phyloP scores from a whole-genome alignment of 176 grass and related monocot genomes.

The Juncus effusus region DNA sequence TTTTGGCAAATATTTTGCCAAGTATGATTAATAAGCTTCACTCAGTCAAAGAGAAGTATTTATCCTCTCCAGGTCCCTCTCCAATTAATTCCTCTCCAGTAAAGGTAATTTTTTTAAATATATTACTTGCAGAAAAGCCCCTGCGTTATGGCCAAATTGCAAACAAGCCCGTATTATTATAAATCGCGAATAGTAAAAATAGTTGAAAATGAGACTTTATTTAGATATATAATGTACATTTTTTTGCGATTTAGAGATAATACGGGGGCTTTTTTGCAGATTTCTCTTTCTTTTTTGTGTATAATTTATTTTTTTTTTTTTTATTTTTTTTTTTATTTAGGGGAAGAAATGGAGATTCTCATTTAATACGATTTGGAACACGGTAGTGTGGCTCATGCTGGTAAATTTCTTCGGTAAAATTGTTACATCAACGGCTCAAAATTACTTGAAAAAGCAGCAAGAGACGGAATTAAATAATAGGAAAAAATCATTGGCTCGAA shows the following conservation, averaged over 20 bases:
- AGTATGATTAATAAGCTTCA: conserved; percentile 46
- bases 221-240: too few species aligned
- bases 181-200: too few species aligned
- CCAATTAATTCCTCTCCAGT: conserved; percentile 29
- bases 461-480: conserved; percentile 58
- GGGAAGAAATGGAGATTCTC: conserved; percentile 73
- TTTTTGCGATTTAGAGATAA: too few species aligned
- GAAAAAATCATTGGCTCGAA: conserved; percentile 18
- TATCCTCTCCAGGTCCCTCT: conserved; percentile 46
- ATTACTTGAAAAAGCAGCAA: conserved; percentile 68
- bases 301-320: neutral
- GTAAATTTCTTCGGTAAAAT: conserved; percentile 88
- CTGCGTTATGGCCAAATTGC: too few species aligned
- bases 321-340: conserved; percentile 36
- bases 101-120: conserved; percentile 32
- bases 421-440: conserved; percentile 73
- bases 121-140: neutral
- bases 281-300: neutral
- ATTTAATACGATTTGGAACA: conserved; percentile 70
- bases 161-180: too few species aligned
- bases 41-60: conserved; percentile 64
- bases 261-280: neutral
- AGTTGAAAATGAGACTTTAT: too few species aligned
- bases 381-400: conserved; percentile 72
- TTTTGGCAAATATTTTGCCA: conserved; percentile 34